These are phyloP conservation scores for Colletotrichum echinochloae DNA, from an alignment of 2,329 filamentous ascomycete genomes.

Conservation along the genomic window DNA sequence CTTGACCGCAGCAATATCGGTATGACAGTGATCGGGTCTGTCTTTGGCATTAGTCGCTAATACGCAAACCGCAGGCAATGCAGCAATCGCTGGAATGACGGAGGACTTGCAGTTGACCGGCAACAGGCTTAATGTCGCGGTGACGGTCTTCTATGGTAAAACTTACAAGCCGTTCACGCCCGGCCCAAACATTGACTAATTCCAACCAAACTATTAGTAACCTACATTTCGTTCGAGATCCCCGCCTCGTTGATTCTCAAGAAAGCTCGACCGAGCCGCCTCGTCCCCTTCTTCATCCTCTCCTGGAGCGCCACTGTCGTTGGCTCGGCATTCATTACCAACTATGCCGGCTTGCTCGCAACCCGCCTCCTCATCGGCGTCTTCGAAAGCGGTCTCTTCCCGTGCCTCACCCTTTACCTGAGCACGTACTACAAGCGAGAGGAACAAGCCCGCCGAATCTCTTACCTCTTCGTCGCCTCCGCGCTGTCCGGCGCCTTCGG, in stretches of 20 bases:
- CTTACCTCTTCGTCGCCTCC: slow-evolving; percentile 63
- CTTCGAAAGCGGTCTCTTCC: slow-evolving; percentile 62
- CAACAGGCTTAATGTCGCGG: slow-evolving; percentile 56
- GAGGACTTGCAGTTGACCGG: slow-evolving; percentile 49
- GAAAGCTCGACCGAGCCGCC: slow-evolving; percentile 48
- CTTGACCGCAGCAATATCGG: slow-evolving; percentile 48
- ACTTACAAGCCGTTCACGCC: slow-evolving; percentile 60
- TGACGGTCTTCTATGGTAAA: slow-evolving; percentile 56
- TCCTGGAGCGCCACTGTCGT: slow-evolving; percentile 62
- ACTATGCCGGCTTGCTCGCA: slow-evolving; percentile 56
- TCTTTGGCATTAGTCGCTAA: neutral
- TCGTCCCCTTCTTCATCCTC: slow-evolving; percentile 48
- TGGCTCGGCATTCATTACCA: slow-evolving; percentile 59
- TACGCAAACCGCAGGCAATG: slow-evolving; percentile 44
- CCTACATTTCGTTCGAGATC: slow-evolving; percentile 59
- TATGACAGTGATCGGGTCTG: neutral
- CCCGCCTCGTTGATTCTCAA: slow-evolving; percentile 50
- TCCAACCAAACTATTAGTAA: slow-evolving; percentile 67
- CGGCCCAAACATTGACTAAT: slow-evolving; percentile 60
- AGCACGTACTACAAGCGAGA: slow-evolving; percentile 54
- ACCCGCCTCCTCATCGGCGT: slow-evolving; percentile 60
- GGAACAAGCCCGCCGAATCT: slow-evolving; percentile 48
- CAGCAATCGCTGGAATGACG: slow-evolving; percentile 50
- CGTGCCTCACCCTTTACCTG: slow-evolving; percentile 55
- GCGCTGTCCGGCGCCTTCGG: slow-evolving; percentile 53